Base-by-base conservation (phyloP, 495 filamentous ascomycete genomes). In the Aspergillus nanangensis region DNA sequence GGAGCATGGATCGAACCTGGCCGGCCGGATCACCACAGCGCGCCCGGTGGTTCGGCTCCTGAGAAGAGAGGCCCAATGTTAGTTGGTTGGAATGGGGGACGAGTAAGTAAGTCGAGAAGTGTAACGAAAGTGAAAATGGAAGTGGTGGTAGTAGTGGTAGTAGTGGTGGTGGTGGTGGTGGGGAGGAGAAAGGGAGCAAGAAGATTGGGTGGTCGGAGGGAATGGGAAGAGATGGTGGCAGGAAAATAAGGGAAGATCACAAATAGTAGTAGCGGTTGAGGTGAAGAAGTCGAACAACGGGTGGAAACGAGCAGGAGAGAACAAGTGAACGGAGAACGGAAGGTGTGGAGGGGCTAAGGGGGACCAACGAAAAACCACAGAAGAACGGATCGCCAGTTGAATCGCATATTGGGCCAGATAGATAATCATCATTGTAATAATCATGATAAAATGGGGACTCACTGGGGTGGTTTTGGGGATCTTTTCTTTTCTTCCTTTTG, bases 291-390 rank as follows among this genome's bases (percentile, higher is more conserved):
- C 23, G 27, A 35, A 23, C 22, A 34, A 21, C 31, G 15, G 35
- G 20, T 11, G 20, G 15, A 43, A n/a, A 41, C 20, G 21, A 22
- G 25, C 25, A 29, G 25, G 34, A 45, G 20, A 29, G 22, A 8
- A 19, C 33, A 36, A 36, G 33, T 8, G 27, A 31, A 31, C 27
- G 8, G 27, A 31, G 18, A 35, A 13, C 1, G 32, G 1, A 57
- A 61, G 55, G 51, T 50, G 61, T 66, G 63, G 63, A 65, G 61
- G 61, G 63, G 61, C 61, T 64, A 62, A 59, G 60, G 38, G 61
- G 62, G 41, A 44, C 39, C 52, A 40, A 38, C 41, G 49, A 38
- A 42, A 47, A 38, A 22, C 17, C 34, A 33, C 22, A 38, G 13
- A 55, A 31, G 46, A 47, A 52, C 45, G 52, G 63, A 62, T 60